Evolutionary conservation across 768 basidiomycete genomes (phyloP).

Genomic region (Ramaria rubella): DNA sequence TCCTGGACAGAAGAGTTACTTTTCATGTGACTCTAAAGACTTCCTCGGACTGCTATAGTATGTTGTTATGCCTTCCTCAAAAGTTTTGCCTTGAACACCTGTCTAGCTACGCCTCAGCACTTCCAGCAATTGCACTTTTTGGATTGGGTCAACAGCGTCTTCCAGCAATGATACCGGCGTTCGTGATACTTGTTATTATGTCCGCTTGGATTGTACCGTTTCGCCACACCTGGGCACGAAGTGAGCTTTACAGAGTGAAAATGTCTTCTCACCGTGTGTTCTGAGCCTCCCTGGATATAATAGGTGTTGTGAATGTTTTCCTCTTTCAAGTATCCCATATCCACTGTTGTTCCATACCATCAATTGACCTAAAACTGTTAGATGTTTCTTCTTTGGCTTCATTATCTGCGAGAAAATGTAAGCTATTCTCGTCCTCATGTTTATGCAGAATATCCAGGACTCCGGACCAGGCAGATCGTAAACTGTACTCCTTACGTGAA

Average conservation of each 20-base stretch:
- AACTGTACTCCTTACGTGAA: slow-evolving; percentile 43
- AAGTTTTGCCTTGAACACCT: not conserved
- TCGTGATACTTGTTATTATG: slow-evolving; percentile 21
- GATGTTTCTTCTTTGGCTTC: slow-evolving; percentile 10
- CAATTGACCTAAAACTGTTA: not conserved
- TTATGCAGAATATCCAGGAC: too few relatives aligned
- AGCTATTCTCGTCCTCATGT: not conserved
- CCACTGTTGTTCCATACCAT: slow-evolving; percentile 6
- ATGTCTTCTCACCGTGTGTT: slow-evolving; percentile 17
- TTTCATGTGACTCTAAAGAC: slow-evolving; percentile 41
- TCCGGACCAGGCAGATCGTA: slow-evolving; percentile 39
- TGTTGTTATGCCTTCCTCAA: not conserved
- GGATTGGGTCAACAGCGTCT: slow-evolving; percentile 9
- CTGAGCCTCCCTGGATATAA: not conserved
- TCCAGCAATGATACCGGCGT: not conserved
- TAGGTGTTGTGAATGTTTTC: slow-evolving; percentile 15
- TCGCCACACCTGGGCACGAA: slow-evolving; percentile 20
- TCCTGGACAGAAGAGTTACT: slow-evolving; percentile 21
- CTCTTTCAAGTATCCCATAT: slow-evolving; percentile 32
- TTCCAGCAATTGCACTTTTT: slow-evolving; percentile 9
- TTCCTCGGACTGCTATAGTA: slow-evolving; percentile 46
- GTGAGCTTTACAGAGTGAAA: slow-evolving; percentile 34
- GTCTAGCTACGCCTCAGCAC: slow-evolving; percentile 5
- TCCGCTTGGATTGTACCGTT: slow-evolving; percentile 16
- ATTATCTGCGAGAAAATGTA: slow-evolving; percentile 13